These are phyloP conservation scores for Penicillium vulpinum DNA, from an alignment of 2,329 filamentous ascomycete species.

Conservation along the genomic window DNA sequence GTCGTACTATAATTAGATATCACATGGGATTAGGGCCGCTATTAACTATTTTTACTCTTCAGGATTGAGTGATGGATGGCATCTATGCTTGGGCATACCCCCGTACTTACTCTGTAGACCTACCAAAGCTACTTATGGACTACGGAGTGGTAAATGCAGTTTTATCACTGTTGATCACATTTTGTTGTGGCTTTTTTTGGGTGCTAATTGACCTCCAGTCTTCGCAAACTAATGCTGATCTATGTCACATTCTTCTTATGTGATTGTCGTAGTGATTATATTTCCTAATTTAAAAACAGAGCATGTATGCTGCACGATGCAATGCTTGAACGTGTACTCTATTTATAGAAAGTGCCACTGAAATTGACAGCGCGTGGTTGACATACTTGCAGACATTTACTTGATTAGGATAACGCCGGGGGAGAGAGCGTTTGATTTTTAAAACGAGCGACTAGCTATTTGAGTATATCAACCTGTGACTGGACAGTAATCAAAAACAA, in stretches of 20 bases:
- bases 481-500: not conserved
- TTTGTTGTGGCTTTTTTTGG: not conserved
- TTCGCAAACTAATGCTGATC: not conserved
- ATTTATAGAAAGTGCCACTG: not conserved
- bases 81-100: not conserved
- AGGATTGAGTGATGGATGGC: not conserved
- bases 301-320: not conserved
- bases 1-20: conserved; percentile 1
- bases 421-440: not conserved
- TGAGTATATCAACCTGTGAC: not conserved
- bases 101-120: not conserved
- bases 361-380: not conserved
- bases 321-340: not conserved
- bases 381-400: not conserved
- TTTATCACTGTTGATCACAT: not conserved
- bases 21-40: not conserved
- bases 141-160: not conserved
- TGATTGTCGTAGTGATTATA: not conserved
- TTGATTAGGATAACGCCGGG: not conserved
- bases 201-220: not conserved
- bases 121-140: not conserved
- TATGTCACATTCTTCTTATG: not conserved
- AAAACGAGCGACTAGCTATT: not conserved
- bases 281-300: not conserved
- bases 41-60: not conserved